Evolutionary conservation across 257 asterid species (phyloP), one percentile per base, ranked within the genome.

Genomic region (Voacanga thouarsii): DNA sequence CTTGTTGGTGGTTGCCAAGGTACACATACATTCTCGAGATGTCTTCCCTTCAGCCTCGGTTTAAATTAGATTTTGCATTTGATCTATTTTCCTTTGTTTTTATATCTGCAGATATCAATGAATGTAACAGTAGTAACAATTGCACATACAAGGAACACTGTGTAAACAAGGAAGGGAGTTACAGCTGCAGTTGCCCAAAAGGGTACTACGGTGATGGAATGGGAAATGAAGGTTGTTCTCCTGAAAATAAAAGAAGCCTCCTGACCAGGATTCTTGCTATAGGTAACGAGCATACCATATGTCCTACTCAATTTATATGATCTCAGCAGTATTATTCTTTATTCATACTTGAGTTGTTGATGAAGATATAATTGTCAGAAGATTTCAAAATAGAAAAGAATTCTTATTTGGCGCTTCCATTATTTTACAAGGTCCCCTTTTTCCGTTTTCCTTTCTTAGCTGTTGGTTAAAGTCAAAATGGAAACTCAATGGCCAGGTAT

Each of bases 21-120:
- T 89, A 72, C 28, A 12, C 2, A 3, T 49, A 33, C 5, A 30
- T 37, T 3, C 0, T 28, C 28, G 26, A 18, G 24, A 26, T 28
- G 21, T 12, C 7, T 9, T 47, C 16, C 16, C 15, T 10, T 44
- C 37, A 1, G 37, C 2, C 47, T 44, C 9, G 8, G 55, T 49
- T 12, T 49, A 12, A 49, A 49, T 49, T 9, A 7, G 55, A 49
- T 9, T 49, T 49, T 53, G 59, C 23, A 53, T 15, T 16, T 53
- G 59, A 53, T 53, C 12, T 23, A 2, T 53, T 53, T 53, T 53
- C 23, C 59, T 53, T 53, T 18, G 21, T 53, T 53, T n/a, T 39
- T 7, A 43, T 56, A 33, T 33, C 37, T 33, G 71, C 84, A 89
- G 90, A 89, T 78, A 78, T 85, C 18, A 49, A 89, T 63, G 94